A percentile compares a stretch with the other conserved stretches of the same genome.
phyloP scores from a whole-genome alignment of 163 green algal genomes.

The Scenedesmus sp. region DNA sequence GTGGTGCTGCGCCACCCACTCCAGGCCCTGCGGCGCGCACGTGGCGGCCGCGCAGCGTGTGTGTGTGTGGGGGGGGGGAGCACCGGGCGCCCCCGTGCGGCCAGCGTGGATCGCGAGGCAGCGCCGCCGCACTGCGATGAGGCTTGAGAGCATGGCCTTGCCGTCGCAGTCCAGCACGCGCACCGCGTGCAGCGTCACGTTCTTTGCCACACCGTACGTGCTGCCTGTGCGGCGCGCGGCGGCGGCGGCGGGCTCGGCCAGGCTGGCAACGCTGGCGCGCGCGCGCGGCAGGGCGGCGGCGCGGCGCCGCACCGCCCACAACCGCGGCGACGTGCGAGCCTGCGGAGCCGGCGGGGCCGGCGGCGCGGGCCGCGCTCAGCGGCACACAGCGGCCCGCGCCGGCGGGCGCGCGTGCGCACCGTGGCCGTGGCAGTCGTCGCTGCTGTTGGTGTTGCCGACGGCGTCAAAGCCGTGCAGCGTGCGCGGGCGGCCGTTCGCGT shows the following conservation, averaged over 20 bases:
- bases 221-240: slow-evolving; percentile 30
- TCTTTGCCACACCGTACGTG: slow-evolving; percentile 80
- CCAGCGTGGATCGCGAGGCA: neutral
- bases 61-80: too few species aligned
- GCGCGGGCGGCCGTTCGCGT: slow-evolving; percentile 19
- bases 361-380: too few species aligned
- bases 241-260: neutral
- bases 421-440: slow-evolving; percentile 80
- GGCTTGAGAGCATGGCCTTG: slow-evolving; percentile 53
- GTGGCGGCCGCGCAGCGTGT: too few species aligned
- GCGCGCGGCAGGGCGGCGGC: too few species aligned
- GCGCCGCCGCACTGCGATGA: slow-evolving; percentile 42
- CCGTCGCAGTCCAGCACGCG: slow-evolving; percentile 70
- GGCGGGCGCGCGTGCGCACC: too few species aligned
- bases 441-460: neutral
- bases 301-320: slow-evolving; percentile 65
- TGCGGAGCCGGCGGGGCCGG: too few species aligned
- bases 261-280: too few species aligned
- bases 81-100: too few species aligned
- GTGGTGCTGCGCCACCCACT: slow-evolving; percentile 74
- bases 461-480: slow-evolving; percentile 33
- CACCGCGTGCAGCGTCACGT: slow-evolving; percentile 70
- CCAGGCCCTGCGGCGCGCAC: slow-evolving; percentile 62
- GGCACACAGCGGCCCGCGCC: too few species aligned
- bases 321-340: slow-evolving; percentile 75